phyloP scores from a whole-genome alignment of 2,329 filamentous ascomycete species.

The Pestalotiopsis sp. region DNA sequence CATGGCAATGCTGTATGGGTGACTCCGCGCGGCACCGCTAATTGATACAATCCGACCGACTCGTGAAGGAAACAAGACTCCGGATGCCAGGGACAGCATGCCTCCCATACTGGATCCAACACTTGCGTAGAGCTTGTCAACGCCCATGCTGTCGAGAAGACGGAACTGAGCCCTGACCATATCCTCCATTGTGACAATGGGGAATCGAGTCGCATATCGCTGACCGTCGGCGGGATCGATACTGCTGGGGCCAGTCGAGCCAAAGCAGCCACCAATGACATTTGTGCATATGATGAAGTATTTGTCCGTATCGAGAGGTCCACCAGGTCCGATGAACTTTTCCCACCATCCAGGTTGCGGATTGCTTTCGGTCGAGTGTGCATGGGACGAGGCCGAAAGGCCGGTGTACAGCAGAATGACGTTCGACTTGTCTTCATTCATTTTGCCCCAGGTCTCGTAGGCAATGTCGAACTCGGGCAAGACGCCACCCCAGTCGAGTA shows the following conservation, averaged over 20 bases:
- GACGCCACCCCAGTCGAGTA: slow-evolving; percentile 95
- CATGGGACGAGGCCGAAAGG: slow-evolving; percentile 94
- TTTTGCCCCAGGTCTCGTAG: slow-evolving; percentile 87
- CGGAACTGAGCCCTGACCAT: slow-evolving; percentile 97
- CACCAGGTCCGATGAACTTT: slow-evolving; percentile 90
- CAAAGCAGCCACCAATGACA: slow-evolving; percentile 93
- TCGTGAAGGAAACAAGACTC: slow-evolving; percentile 78
- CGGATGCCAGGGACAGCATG: slow-evolving; percentile 93
- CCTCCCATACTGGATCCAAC: slow-evolving; percentile 98
- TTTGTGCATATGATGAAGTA: slow-evolving; percentile 97
- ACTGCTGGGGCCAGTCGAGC: slow-evolving; percentile 87
- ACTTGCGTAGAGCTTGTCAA: slow-evolving; percentile 82
- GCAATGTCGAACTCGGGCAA: slow-evolving; percentile 86
- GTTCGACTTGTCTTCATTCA: slow-evolving; percentile 82
- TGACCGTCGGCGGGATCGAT: slow-evolving; percentile 86
- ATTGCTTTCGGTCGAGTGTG: slow-evolving; percentile 86
- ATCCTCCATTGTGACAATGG: slow-evolving; percentile 92
- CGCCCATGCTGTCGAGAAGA: slow-evolving; percentile 76
- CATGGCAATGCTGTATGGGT: slow-evolving; percentile 99
- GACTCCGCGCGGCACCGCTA: slow-evolving; percentile 89
- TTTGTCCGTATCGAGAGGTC: slow-evolving; percentile 84
- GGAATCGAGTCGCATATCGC: slow-evolving; percentile 91
- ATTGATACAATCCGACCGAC: slow-evolving; percentile 85
- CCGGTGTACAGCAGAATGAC: slow-evolving; percentile 92
- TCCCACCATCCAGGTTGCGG: slow-evolving; percentile 97